Base-by-base conservation (phyloP, 768 basidiomycete genomes). In the Multifurca ochricompacta region DNA sequence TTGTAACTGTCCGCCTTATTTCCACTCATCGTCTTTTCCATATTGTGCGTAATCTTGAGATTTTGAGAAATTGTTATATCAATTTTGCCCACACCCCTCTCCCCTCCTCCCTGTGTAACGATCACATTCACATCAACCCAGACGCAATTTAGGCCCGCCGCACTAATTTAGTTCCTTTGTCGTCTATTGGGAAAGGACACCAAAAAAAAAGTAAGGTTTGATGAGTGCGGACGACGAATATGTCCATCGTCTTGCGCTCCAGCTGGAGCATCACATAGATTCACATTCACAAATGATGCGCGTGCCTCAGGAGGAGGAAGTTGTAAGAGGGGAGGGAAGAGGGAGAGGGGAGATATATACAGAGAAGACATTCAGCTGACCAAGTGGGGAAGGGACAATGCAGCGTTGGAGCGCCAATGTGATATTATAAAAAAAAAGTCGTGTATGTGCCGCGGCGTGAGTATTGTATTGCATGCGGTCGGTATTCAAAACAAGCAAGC, bases 161-260 rank as follows among this genome's bases (percentile, higher is more conserved):
- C 21, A 43, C 16, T 19, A 19, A 41, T 51, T 34, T 34, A 13
- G 41, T 34, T 51, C 35, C 31, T 11, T 23, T 30, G 31, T 45
- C 23, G 16, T 40, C 32, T n/a, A 19, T 31, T 40, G 21, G n/a
- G n/a, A 13, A 28, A 16, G 31, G 11, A 27, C 54, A 45, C n/a
- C 18, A 9, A 30, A n/a, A 19, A 19, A 51, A 49, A 19, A 44
- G 56, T 28, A 47, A 56, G 31, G 56, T 30, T 44, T 45, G 54
- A 11, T 23, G 31, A 42, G 23, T 4, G n/a, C 13, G 25, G 40
- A 6, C 19, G 34, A 35, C 9, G 14, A 28, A 18, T 16, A n/a
- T 34, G 4, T 10, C 32, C 40, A 9, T 42, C n/a, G 16, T 23
- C 18, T 45, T 39, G 32, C 44, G 37, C 21, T 30, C 37, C 27